Percentiles rank a stretch among this genome's conserved stretches.
Conservation (phyloP, 257 asterid species). For the Leptodermis oblonga region DNA sequence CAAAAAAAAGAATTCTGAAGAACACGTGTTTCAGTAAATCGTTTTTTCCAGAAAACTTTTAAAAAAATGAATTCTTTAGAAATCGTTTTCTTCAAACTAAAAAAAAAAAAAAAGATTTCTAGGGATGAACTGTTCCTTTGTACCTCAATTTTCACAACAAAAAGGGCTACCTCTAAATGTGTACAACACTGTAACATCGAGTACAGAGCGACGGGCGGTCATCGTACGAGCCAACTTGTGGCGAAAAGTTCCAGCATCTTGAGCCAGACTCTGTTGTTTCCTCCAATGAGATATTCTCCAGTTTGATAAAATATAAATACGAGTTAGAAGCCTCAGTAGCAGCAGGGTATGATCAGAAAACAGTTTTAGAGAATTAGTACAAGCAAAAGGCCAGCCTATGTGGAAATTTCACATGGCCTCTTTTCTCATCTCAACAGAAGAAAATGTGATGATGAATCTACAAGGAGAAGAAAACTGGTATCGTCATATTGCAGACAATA, state of each 20-base stretch:
- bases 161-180: too few species aligned
- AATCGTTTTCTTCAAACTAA: too few species aligned
- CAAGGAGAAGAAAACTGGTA: background rate
- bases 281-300: slow-evolving; percentile 64
- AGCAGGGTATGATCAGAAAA: background rate
- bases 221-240: slow-evolving; percentile 54
- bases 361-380: too few species aligned
- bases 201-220: slow-evolving; percentile 82
- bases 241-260: slow-evolving; percentile 92
- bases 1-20: too few species aligned
- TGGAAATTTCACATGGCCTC: background rate
- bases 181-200: slow-evolving; percentile 61
- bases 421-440: background rate
- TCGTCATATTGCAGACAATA: too few species aligned
- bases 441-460: background rate
- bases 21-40: too few species aligned
- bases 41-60: too few species aligned
- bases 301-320: slow-evolving; percentile 27
- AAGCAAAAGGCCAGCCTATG: background rate
- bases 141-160: too few species aligned
- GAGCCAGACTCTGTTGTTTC: too few species aligned
- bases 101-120: too few species aligned
- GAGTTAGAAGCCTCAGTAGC: background rate
- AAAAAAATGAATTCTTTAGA: too few species aligned
- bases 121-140: too few species aligned